These are phyloP conservation scores for Puccinia horiana DNA, from an alignment of 1,284 basidiomycete genomes.

Conservation along the genomic window DNA sequence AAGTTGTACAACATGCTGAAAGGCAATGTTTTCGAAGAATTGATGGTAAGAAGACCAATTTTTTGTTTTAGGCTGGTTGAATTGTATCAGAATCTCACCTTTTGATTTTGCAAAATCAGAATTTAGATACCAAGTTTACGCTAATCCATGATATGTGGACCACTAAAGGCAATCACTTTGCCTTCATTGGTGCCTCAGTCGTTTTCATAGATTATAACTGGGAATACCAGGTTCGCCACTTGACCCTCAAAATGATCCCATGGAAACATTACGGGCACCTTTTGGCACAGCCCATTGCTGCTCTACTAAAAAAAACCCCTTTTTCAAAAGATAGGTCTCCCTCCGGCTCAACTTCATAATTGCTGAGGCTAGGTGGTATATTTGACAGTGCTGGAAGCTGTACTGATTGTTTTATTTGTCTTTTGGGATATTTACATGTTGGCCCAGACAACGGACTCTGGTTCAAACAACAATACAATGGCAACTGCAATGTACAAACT, in stretches of 20 bases:
- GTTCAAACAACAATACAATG: constrained; percentile 2
- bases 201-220: background rate
- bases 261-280: background rate
- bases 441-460: background rate
- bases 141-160: constrained; percentile 2
- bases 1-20: background rate
- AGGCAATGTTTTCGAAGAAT: background rate
- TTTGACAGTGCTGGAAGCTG: no score
- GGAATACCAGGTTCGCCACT: background rate
- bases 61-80: background rate
- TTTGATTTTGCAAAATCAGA: background rate
- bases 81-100: no score
- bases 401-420: no score
- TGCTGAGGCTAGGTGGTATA: no score
- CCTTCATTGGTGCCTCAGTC: background rate
- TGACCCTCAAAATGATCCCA: background rate
- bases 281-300: background rate
- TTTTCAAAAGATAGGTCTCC: background rate
- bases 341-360: no score
- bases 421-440: no score
- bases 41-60: no score
- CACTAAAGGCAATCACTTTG: background rate
- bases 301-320: background rate
- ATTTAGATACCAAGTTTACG: background rate
- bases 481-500: background rate